Base-by-base conservation (phyloP, 257 asterid genomes). In the Solanum paucissectum region DNA sequence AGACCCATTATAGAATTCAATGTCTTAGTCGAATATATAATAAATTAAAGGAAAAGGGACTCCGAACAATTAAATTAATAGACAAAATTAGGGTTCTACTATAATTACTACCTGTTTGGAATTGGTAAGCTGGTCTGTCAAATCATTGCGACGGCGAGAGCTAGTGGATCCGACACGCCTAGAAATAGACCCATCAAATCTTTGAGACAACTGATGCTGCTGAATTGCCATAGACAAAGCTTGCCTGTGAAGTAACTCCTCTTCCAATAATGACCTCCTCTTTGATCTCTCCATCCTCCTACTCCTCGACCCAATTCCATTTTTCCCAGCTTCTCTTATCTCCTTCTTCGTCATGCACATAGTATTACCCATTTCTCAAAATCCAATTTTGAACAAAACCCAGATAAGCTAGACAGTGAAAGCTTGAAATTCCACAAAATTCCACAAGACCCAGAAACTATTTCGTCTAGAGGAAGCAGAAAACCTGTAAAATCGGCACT, bases 201-300 rank as follows among this genome's bases (percentile, higher is more conserved):
- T 93, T 72, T 96, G 98, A 86, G 99, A 95, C 88, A 96, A 93
- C 88, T 94, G 96, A 44, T 96, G 99, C 92, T 97, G 99, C 89
- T 95, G 98, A 94, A 97, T 96, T 81, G 99, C 99, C 99, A 96
- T 92, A 20, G 98, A 94, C 12, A 97, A 93, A 34, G 99, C 99
- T 93, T 96, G 99, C 83, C 90, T 93, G 87, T 97, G 99, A 83
- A 95, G 90, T 85, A 96, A 87, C 87, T 96, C 99, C 72, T 97
- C 99, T 62, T 96, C 98, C 92, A 89, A 87, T 86, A 92, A 88
- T 42, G 92, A 92, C 92, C 91, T 94, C 88, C 98, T 93, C 92
- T 89, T 94, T 14, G 98, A 93, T 89, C 92, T 89, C n/a, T 93
- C 93, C 66, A 90, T 93, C 92, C 98, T 93, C 92, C 90, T 94